Conservation (phyloP, 164 flowering plant species). For the Tetracentron sinense region DNA sequence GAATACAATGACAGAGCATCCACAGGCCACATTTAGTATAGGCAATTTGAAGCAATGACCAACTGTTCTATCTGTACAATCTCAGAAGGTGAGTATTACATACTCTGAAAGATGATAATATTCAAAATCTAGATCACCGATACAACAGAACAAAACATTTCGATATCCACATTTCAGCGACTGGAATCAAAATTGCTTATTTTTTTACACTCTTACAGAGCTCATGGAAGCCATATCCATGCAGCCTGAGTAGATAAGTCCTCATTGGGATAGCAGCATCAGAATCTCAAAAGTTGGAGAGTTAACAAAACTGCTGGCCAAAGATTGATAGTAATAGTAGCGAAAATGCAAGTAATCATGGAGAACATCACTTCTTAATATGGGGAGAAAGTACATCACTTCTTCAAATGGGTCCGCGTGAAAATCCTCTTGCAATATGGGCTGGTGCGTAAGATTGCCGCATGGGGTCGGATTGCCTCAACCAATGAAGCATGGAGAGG, state of each 20-base stretch:
- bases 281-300: constrained; percentile 3
- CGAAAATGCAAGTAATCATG: background rate
- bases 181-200: constrained; percentile 25
- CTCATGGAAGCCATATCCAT: constrained; percentile 11
- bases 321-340: no score
- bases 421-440: constrained; percentile 65
- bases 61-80: background rate
- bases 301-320: no score
- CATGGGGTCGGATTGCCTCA: constrained; percentile 43
- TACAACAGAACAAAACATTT: constrained; percentile 18
- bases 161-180: constrained; percentile 11
- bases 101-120: no score
- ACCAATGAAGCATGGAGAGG: constrained; percentile 34
- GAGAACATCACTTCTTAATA: constrained; percentile 19
- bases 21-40: no score
- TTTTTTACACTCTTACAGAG: constrained; percentile 13
- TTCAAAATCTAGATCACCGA: constrained; percentile 4
- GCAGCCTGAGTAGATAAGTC: constrained; percentile 5
- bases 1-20: no score
- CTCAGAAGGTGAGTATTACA: background rate
- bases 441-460: no score
- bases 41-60: background rate
- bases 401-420: constrained; percentile 39
- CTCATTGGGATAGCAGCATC: constrained; percentile 4
- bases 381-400: constrained; percentile 24